These are phyloP conservation scores for Dryas alaskensis DNA, from an alignment of 306 rosid species.

Conservation along the genomic window DNA sequence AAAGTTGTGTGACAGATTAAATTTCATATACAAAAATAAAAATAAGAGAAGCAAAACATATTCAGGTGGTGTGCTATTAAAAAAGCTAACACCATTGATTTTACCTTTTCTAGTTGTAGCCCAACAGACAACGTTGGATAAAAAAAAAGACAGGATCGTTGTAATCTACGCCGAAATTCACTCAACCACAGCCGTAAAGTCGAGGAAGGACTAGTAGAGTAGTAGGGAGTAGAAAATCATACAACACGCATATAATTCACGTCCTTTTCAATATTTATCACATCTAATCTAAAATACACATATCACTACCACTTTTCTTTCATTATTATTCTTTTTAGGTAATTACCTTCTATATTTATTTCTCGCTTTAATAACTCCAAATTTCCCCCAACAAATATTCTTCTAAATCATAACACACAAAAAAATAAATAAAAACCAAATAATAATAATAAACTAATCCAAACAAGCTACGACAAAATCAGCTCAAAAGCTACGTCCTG, in stretches of 20 bases:
- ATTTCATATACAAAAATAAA: background rate
- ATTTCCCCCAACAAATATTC: background rate
- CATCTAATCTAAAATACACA: slow-evolving; percentile 2
- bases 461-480: slow-evolving; percentile 12
- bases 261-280: slow-evolving; percentile 17
- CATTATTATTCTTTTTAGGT: background rate
- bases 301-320: slow-evolving; percentile 6
- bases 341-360: background rate
- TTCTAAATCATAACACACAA: background rate
- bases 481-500: slow-evolving; percentile 28
- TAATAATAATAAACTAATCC: background rate
- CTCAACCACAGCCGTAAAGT: slow-evolving; percentile 14
- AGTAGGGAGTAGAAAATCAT: background rate
- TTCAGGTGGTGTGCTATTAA: background rate
- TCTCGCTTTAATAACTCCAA: background rate
- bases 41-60: background rate
- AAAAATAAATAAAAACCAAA: background rate
- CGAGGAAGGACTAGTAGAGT: background rate
- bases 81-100: background rate
- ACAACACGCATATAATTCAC: background rate
- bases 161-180: slow-evolving; percentile 29
- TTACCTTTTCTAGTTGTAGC: background rate
- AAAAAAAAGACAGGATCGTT: slow-evolving; percentile 6
- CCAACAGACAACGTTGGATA: slow-evolving; percentile 7
- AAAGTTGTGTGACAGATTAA: background rate